phyloP scores from a whole-genome alignment of 2,329 filamentous ascomycete species.

The Apiospora arundinis region DNA sequence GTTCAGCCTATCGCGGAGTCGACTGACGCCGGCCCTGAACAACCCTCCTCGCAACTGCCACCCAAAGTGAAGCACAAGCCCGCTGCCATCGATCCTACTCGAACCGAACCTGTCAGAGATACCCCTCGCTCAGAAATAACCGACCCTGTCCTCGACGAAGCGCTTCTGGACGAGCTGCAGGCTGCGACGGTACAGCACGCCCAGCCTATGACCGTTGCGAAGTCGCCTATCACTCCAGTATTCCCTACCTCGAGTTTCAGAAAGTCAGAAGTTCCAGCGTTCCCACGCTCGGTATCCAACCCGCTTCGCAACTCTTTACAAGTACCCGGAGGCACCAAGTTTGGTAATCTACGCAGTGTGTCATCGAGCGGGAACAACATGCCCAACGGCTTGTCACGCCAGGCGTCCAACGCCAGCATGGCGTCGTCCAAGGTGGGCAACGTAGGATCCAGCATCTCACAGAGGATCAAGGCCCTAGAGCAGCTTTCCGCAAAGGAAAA shows the following conservation, averaged over 20 bases:
- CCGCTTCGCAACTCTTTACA: slow-evolving; percentile 53
- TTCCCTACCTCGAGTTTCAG: slow-evolving; percentile 49
- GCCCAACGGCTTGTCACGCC: slow-evolving; percentile 60
- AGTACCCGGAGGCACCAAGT: slow-evolving; percentile 52
- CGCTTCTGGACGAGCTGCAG: slow-evolving; percentile 83
- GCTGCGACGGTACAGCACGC: slow-evolving; percentile 83
- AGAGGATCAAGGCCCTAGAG: slow-evolving; percentile 91
- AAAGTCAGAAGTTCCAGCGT: slow-evolving; percentile 25
- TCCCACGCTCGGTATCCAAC: slow-evolving; percentile 57
- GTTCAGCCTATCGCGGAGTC: slow-evolving; percentile 12
- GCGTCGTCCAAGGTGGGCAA: slow-evolving; percentile 72
- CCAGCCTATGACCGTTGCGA: slow-evolving; percentile 78
- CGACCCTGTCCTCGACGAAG: slow-evolving; percentile 69
- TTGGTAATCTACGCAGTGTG: slow-evolving; percentile 57
- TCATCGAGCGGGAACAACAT: slow-evolving; percentile 63
- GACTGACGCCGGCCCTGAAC: not conserved
- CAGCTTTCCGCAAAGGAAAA: slow-evolving; percentile 65
- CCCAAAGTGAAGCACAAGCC: slow-evolving; percentile 37
- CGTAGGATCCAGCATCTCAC: slow-evolving; percentile 88
- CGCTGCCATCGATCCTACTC: slow-evolving; percentile 59
- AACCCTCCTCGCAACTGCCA: slow-evolving; percentile 4
- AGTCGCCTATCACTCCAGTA: slow-evolving; percentile 79
- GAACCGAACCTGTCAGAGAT: slow-evolving; percentile 51
- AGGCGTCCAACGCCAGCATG: slow-evolving; percentile 54
- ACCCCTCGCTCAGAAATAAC: slow-evolving; percentile 45